Evolutionary conservation across 2,329 filamentous ascomycete species (phyloP).

Genomic region (Stromatinia cepivora): DNA sequence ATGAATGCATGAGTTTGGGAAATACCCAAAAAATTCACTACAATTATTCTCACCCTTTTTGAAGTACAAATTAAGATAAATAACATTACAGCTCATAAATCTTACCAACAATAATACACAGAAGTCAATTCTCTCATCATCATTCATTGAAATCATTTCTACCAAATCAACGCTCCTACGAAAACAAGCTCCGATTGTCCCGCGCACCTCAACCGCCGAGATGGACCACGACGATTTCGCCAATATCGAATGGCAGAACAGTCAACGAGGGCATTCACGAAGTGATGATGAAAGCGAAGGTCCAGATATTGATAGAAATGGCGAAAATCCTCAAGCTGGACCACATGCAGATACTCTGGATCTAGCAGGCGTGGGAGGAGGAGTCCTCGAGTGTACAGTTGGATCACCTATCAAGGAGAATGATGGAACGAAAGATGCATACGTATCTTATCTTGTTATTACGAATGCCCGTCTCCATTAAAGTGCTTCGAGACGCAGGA

Average conservation of each 20-base stretch:
- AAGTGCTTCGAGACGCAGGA: conserved; percentile 7
- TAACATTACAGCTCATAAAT: conserved; percentile 9
- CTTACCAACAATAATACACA: background rate
- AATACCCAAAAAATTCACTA: conserved; percentile 4
- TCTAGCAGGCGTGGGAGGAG: conserved; percentile 64
- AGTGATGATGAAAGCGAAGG: conserved; percentile 41
- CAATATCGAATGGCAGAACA: conserved; percentile 71
- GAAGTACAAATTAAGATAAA: conserved; percentile 18
- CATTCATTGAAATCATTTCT: background rate
- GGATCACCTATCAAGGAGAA: conserved; percentile 88
- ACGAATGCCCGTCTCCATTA: conserved; percentile 65
- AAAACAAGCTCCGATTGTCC: conserved; percentile 16
- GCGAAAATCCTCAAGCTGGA: conserved; percentile 38
- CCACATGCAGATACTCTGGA: conserved; percentile 48
- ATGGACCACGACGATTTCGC: conserved; percentile 68
- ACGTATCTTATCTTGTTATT: conserved; percentile 92
- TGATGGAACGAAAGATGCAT: conserved; percentile 93
- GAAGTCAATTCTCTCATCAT: background rate
- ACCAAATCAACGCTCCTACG: background rate
- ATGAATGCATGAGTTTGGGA: background rate
- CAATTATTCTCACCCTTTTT: conserved; percentile 16
- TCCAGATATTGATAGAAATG: conserved; percentile 19
- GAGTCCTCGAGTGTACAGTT: conserved; percentile 81
- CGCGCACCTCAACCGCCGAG: conserved; percentile 28
- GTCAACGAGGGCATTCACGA: conserved; percentile 53